A percentile compares a stretch with the other conserved stretches of the same genome.
These are phyloP conservation scores for Termitomyces eurrhizus DNA, from an alignment of 768 basidiomycete species.

Conservation along the genomic window DNA sequence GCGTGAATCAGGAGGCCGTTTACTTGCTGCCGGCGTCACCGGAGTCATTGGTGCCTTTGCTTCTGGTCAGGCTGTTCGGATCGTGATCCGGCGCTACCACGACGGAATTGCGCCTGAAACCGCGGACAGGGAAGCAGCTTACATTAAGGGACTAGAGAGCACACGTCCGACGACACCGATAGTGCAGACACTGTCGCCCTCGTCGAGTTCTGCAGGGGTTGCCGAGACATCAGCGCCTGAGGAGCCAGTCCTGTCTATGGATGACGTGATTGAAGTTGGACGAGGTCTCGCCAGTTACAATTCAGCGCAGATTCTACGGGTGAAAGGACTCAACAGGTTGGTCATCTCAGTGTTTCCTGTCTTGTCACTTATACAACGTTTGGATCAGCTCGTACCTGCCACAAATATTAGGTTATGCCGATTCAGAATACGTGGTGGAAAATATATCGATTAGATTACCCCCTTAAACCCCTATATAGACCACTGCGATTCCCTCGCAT, in stretches of 20 bases:
- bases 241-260: conserved; percentile 23
- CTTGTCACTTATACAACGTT: conserved; percentile 14
- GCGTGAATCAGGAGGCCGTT: conserved; percentile 83
- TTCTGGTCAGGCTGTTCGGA: conserved; percentile 89
- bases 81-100: conserved; percentile 51
- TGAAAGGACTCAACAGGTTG: conserved; percentile 93
- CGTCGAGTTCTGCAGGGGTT: conserved; percentile 29
- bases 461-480: conserved; percentile 25
- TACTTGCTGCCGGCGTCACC: conserved; percentile 90
- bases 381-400: conserved; percentile 68
- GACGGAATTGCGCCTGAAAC: conserved; percentile 23
- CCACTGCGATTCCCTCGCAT: background rate
- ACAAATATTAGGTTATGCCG: conserved; percentile 85
- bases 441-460: conserved; percentile 79
- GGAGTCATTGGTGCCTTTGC: conserved; percentile 88
- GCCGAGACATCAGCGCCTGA: conserved; percentile 20
- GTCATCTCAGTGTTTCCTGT: background rate
- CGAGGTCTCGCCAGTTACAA: conserved; percentile 96
- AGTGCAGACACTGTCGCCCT: conserved; percentile 34
- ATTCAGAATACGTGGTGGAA: conserved; percentile 96
- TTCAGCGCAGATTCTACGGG: conserved; percentile 81
- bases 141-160: conserved; percentile 34
- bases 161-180: conserved; percentile 59
- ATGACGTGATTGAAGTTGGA: conserved; percentile 85
- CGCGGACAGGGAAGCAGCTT: conserved; percentile 25